These are phyloP conservation scores for Hibiscus tridactylites DNA, from an alignment of 345 rosid genomes.

Conservation along the genomic window DNA sequence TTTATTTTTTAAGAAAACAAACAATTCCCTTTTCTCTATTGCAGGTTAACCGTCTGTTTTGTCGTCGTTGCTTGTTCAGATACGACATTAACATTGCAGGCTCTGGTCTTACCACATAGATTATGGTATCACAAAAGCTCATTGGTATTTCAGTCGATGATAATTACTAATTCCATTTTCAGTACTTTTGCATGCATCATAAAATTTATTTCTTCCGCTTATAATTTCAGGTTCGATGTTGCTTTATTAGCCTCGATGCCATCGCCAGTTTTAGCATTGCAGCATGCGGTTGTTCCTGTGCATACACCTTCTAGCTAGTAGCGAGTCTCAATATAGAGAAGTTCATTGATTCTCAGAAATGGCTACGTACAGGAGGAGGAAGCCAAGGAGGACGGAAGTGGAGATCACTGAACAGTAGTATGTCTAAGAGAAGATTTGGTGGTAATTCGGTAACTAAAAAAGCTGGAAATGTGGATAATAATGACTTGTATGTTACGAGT, in stretches of 20 bases:
- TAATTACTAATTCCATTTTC: conserved; percentile 13
- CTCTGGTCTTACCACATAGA: conserved; percentile 73
- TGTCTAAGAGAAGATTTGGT: conserved; percentile 21
- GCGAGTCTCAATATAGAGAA: conserved; percentile 43
- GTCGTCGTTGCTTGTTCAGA: conserved; percentile 84
- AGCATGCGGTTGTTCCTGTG: conserved; percentile 50
- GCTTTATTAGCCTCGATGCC: conserved; percentile 52
- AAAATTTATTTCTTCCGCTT: background rate
- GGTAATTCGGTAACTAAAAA: too few species aligned
- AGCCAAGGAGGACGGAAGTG: conserved; percentile 93
- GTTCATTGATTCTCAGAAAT: conserved; percentile 50
- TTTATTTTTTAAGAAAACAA: background rate
- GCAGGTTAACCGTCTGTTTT: conserved; percentile 83
- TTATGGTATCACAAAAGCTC: conserved; percentile 52
- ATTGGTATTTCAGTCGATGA: conserved; percentile 7
- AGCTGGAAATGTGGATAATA: too few species aligned
- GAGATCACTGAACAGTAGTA: conserved; percentile 36
- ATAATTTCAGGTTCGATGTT: conserved; percentile 74
- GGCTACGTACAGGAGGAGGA: conserved; percentile 91
- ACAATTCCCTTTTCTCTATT: conserved; percentile 9
- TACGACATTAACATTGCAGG: conserved; percentile 75
- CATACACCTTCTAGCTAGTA: conserved; percentile 28
- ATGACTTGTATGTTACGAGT: conserved; percentile 4
- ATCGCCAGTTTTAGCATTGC: conserved; percentile 77
- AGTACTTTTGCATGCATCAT: background rate